phyloP scores from a whole-genome alignment of 768 basidiomycete species.

The Nevesoporus exiguus region DNA sequence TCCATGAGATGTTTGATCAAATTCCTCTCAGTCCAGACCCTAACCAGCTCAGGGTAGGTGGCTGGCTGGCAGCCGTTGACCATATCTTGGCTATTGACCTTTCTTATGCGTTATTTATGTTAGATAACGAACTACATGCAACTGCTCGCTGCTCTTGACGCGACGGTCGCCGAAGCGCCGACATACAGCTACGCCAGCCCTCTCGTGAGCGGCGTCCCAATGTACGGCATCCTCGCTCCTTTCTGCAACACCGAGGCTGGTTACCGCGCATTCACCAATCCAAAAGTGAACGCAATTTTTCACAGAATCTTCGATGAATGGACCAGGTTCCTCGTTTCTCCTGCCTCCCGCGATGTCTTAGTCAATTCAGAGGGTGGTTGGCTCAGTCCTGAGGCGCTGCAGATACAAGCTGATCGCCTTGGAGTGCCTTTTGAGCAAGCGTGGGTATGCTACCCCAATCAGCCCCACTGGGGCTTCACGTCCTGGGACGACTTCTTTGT shows the following conservation, averaged over 20 bases:
- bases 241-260: conserved; percentile 22
- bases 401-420: background rate
- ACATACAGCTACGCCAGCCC: conserved; percentile 11
- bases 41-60: background rate
- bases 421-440: background rate
- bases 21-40: too few species aligned
- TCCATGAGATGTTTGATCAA: background rate
- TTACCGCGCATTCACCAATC: conserved; percentile 25
- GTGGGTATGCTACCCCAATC: background rate
- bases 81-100: background rate
- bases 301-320: conserved; percentile 50
- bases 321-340: conserved; percentile 32
- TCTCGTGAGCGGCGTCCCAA: conserved; percentile 19
- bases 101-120: background rate
- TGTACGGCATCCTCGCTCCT: conserved; percentile 18
- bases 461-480: background rate
- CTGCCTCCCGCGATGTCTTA: background rate
- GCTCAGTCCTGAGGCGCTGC: background rate
- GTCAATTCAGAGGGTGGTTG: background rate
- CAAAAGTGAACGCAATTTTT: conserved; percentile 44
- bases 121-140: background rate
- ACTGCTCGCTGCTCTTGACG: conserved; percentile 10
- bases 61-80: background rate
- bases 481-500: background rate
- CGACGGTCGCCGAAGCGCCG: conserved; percentile 9